A percentile compares a stretch with the other conserved stretches of the same genome.
phyloP scores from a whole-genome alignment of 768 basidiomycete genomes.

The Tulasnella calospora region DNA sequence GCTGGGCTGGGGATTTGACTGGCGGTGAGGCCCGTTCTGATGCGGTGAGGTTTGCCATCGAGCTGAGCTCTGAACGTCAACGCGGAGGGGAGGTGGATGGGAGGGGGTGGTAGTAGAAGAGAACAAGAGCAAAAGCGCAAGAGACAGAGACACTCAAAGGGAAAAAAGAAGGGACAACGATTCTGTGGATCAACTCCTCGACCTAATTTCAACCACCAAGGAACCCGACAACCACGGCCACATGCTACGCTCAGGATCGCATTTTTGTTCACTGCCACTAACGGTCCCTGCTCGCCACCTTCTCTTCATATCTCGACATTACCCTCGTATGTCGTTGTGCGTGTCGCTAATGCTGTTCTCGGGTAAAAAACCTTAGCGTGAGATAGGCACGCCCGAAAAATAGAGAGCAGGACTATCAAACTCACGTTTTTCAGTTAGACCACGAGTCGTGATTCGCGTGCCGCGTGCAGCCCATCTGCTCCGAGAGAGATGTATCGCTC shows the following conservation, averaged over 20 bases:
- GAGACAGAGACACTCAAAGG: slow-evolving; percentile 4
- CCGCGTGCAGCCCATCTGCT: slow-evolving; percentile 37
- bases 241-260: neutral
- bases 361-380: slow-evolving; percentile 8
- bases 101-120: slow-evolving; percentile 6
- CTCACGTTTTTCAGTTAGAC: slow-evolving; percentile 22
- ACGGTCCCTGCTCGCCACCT: neutral
- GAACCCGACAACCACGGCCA: slow-evolving; percentile 3
- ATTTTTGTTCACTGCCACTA: neutral
- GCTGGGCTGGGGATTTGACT: slow-evolving; percentile 27
- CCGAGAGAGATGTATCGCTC: slow-evolving; percentile 33
- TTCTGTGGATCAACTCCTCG: neutral
- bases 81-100: slow-evolving; percentile 4
- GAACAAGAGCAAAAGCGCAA: neutral
- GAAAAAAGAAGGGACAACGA: slow-evolving; percentile 7
- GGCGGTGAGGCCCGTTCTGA: slow-evolving; percentile 16
- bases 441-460: slow-evolving; percentile 23
- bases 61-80: slow-evolving; percentile 9
- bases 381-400: slow-evolving; percentile 6
- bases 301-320: neutral
- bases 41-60: slow-evolving; percentile 16
- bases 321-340: neutral
- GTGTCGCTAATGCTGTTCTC: neutral
- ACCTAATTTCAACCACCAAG: slow-evolving; percentile 12
- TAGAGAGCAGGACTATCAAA: neutral